Percentiles rank a stretch among this genome's conserved stretches.
Conservation (phyloP, 805 yeast genomes). For the Nakazawaea molendinolei region DNA sequence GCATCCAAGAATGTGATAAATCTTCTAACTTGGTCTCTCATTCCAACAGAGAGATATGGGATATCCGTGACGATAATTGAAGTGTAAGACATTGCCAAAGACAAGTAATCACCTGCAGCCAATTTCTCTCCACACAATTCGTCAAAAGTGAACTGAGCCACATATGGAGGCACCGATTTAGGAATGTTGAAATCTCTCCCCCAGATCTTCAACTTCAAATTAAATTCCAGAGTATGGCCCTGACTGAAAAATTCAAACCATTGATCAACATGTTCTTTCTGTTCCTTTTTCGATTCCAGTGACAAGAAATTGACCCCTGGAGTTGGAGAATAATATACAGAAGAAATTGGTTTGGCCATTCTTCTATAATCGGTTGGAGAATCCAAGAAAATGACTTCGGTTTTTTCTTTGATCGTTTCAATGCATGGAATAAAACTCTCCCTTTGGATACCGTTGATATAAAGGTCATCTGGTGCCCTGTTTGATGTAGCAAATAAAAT, state of each 20-base stretch:
- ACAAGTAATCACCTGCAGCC: slow-evolving; percentile 92
- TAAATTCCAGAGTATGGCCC: slow-evolving; percentile 35
- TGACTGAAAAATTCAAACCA: slow-evolving; percentile 83
- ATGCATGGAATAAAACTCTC: slow-evolving; percentile 91
- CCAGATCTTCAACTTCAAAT: slow-evolving; percentile 60
- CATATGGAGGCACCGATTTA: slow-evolving; percentile 63
- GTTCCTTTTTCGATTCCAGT: slow-evolving; percentile 37
- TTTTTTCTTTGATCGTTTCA: slow-evolving; percentile 61
- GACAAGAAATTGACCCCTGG: slow-evolving; percentile 53
- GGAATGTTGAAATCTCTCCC: slow-evolving; percentile 82
- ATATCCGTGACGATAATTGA: slow-evolving; percentile 89
- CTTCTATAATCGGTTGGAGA: slow-evolving; percentile 94
- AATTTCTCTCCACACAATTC: slow-evolving; percentile 82
- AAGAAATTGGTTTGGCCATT: slow-evolving; percentile 73
- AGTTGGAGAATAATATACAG: slow-evolving; percentile 71
- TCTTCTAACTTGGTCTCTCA: slow-evolving; percentile 79
- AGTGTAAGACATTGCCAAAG: slow-evolving; percentile 68
- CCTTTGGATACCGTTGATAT: slow-evolving; percentile 91
- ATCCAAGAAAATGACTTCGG: slow-evolving; percentile 72
- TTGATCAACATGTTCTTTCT: slow-evolving; percentile 53
- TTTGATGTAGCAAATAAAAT: slow-evolving; percentile 91
- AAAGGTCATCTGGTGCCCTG: slow-evolving; percentile 89
- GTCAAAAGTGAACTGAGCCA: slow-evolving; percentile 84
- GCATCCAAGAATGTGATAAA: slow-evolving; percentile 95
- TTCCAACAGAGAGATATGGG: slow-evolving; percentile 73